Conservation (phyloP, 805 yeast species). For the Blastobotrys parvus region DNA sequence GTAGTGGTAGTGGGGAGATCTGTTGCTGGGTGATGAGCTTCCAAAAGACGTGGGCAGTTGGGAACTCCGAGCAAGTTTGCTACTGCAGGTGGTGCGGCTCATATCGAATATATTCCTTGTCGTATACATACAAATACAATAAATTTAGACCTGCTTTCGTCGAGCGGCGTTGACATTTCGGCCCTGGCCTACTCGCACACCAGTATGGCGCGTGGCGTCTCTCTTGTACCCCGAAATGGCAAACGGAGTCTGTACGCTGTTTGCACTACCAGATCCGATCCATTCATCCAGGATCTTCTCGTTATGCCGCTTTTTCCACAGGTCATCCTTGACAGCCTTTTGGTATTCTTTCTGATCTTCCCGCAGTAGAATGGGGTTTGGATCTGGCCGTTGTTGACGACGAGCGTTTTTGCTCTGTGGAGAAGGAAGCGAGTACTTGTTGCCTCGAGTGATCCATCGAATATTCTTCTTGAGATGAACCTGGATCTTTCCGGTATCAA, state of each 20-base stretch:
- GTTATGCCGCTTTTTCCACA: conserved; percentile 77
- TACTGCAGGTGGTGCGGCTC: too few species aligned
- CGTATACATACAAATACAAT: too few species aligned
- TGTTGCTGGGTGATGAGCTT: too few species aligned
- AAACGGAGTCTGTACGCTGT: conserved; percentile 80
- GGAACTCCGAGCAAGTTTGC: too few species aligned
- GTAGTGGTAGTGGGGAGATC: too few species aligned
- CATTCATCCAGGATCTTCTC: conserved; percentile 81
- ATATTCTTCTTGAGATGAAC: conserved; percentile 88
- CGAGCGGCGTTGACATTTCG: conserved; percentile 66
- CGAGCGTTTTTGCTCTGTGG: conserved; percentile 79
- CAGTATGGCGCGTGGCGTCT: conserved; percentile 38
- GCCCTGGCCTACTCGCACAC: conserved; percentile 80
- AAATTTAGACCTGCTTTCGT: neutral
- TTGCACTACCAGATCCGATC: conserved; percentile 88
- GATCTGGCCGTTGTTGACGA: conserved; percentile 57
- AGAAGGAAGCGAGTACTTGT: conserved; percentile 70
- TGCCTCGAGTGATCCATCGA: conserved; percentile 90
- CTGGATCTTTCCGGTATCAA: conserved; percentile 68
- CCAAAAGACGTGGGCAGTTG: neutral
- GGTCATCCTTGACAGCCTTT: conserved; percentile 78
- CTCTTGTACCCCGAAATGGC: conserved; percentile 51
- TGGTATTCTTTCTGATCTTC: conserved; percentile 94
- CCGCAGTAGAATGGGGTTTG: conserved; percentile 69
- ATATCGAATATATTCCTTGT: too few species aligned